phyloP scores from a whole-genome alignment of 1,139 yeast species.

The Yamadazyma oceani region DNA sequence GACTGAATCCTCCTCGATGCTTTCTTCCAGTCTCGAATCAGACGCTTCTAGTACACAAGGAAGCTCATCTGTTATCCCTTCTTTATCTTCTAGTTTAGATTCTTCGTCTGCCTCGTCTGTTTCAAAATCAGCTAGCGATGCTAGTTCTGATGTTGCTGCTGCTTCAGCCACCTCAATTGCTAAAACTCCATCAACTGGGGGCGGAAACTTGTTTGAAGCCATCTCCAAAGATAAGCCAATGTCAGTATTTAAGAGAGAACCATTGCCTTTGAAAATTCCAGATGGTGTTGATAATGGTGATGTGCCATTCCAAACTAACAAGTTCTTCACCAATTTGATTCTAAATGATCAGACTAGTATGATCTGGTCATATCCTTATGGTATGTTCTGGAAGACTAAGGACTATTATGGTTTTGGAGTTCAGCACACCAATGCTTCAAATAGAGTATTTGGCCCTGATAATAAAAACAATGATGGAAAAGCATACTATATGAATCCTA shows the following conservation, averaged over 20 bases:
- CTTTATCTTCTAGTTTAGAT: conserved; percentile 11
- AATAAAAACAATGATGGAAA: conserved; percentile 25
- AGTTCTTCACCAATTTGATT: conserved; percentile 77
- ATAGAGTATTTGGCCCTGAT: conserved; percentile 67
- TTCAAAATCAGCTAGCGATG: conserved; percentile 7
- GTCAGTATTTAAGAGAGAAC: conserved; percentile 46
- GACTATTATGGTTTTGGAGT: conserved; percentile 62
- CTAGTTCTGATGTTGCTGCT: conserved; percentile 1
- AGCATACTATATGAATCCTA: conserved; percentile 55
- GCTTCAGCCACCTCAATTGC: conserved; percentile 8
- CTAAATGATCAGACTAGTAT: conserved; percentile 62
- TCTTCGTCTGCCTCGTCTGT: conserved; percentile 8
- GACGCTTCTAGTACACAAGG: conserved; percentile 7
- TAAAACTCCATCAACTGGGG: conserved; percentile 9
- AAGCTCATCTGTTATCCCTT: conserved; percentile 9
- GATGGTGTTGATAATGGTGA: conserved; percentile 42
- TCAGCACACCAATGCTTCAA: conserved; percentile 57
- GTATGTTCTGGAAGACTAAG: conserved; percentile 57
- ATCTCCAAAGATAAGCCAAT: conserved; percentile 52
- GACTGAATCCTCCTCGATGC: conserved; percentile 4
- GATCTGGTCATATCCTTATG: conserved; percentile 83
- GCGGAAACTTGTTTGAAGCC: conserved; percentile 45
- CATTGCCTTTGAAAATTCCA: conserved; percentile 54
- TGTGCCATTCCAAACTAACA: conserved; percentile 71
- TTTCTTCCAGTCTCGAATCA: conserved; percentile 5